Evolutionary conservation across 495 filamentous ascomycete genomes (phyloP), one percentile per base, ranked within the genome.

Genomic region (Penicillium crystallinum): DNA sequence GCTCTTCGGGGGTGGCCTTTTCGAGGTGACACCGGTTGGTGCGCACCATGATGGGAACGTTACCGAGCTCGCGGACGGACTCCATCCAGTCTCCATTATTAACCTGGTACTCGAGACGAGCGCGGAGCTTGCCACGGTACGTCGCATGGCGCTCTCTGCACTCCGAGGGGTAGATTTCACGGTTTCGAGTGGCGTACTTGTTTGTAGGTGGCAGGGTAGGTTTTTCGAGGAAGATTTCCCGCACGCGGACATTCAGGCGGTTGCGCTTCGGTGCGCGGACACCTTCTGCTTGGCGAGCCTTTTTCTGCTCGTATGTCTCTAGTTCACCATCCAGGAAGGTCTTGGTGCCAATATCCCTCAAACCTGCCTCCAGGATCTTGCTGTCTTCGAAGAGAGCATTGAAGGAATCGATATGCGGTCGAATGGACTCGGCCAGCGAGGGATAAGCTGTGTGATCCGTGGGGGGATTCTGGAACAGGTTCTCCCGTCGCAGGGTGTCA

Each of bases 401-500:
- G 82, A 97, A 97, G 8, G 93, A 92, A 55, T 96, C 83, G 64
- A 96, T 83, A 67, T 98, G 93, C 29, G 93, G 93, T 52, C 85
- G 77, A 53, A 96, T 82, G 2, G 92, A 88, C 35, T 80, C 82
- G 41, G 89, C 85, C 39, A 98, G 79, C 11, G 88, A 80, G 3
- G 93, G 93, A 65, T 93, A 97, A 46, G 93, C 89, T 12, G 90
- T 87, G 41, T 80, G 83, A 61, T 97, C 90, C 61, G 80, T 85
- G 1, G 93, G 91, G 2, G 93, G 92, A 55, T 91, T 82, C 58
- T 81, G 78, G 65, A 97, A 98, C 14, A 97, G 87, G 19, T 84
- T 81, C 63, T 97, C 87, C 57, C 92, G 84, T 41, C 87, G 82
- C 45, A 88, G 69, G 5, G 85, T 88, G 66, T 97, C 82, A 65